Base-by-base conservation (phyloP, 2,329 filamentous ascomycete species). In the Claviceps pazoutovae region DNA sequence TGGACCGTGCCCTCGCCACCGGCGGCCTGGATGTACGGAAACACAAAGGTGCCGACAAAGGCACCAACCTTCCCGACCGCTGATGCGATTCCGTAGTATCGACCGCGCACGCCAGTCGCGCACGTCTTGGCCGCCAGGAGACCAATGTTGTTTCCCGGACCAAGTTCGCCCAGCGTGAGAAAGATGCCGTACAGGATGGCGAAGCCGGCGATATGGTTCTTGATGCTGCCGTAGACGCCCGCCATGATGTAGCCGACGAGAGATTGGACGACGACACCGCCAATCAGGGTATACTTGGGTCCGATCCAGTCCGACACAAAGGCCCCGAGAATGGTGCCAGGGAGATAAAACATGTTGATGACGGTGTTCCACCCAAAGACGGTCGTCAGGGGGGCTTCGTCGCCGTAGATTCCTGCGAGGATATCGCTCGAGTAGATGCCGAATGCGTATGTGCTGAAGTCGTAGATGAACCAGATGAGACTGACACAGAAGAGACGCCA, bases 71-170 rank as follows among this genome's bases (percentile, higher is more conserved):
- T 90, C 55, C 86, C 86, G 2, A 81, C 61, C 0, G 84, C 84
- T 0, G 86, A 85, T 0, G 86, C 85, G 46, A 87, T 75, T 3
- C 83, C 81, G 58, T 84, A 84, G 66, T 84, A 84, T 44, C 72
- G 73, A 2, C 89, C 90, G 43, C 89, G 79, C 16, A 96, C 83
- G 17, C 86, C 84, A 4, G 90, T 95, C 0, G 90, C 88, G 60
- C 83, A 90, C 1, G 87, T 91, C 72, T 95, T 95, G 47, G 86
- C 85, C 0, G 90, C 89, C 37, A 94, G 67, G 0, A 95, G 76
- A 2, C 89, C 89, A 58, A 95, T 95, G 65, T 95, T 95, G 71
- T 95, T 86, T 13, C 90, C 90, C 0, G 90, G 88, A 0, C 90
- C 90, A 41, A 94, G 69, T 65, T 70, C 67, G 41, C 68, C 67